A percentile compares a stretch with the other conserved stretches of the same genome.
These are phyloP conservation scores for Calonectria pseudoturangicola DNA, from an alignment of 2,329 filamentous ascomycete genomes.

Conservation along the genomic window DNA sequence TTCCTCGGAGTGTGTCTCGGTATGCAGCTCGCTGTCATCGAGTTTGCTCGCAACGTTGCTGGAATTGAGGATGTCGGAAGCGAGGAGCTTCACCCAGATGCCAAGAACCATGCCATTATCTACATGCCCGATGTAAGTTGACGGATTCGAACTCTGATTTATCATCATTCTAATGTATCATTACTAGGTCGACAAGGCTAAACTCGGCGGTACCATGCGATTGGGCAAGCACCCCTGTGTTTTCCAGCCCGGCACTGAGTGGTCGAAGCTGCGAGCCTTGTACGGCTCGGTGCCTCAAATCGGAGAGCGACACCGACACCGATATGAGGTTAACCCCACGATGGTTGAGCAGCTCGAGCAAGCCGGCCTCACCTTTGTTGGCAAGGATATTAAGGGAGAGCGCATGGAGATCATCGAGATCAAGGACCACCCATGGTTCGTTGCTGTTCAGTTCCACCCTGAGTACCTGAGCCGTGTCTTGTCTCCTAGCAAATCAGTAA, in stretches of 20 bases:
- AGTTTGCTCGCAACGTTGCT: slow-evolving; percentile 84
- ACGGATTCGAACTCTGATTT: not conserved
- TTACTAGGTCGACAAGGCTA: slow-evolving; percentile 41
- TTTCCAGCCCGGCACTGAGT: slow-evolving; percentile 85
- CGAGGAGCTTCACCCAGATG: slow-evolving; percentile 73
- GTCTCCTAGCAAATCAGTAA: slow-evolving; percentile 23
- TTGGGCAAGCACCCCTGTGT: slow-evolving; percentile 83
- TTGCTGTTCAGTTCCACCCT: slow-evolving; percentile 76
- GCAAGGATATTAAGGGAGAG: slow-evolving; percentile 85
- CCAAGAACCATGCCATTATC: slow-evolving; percentile 84
- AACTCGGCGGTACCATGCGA: slow-evolving; percentile 88
- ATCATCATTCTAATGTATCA: not conserved
- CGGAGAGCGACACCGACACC: slow-evolving; percentile 88
- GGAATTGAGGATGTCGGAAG: slow-evolving; percentile 74
- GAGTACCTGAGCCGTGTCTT: slow-evolving; percentile 82
- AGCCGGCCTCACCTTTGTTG: slow-evolving; percentile 83
- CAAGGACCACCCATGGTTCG: slow-evolving; percentile 88
- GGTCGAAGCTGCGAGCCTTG: slow-evolving; percentile 84
- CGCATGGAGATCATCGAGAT: slow-evolving; percentile 91
- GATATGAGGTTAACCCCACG: slow-evolving; percentile 92
- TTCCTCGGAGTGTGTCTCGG: slow-evolving; percentile 94
- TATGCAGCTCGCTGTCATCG: slow-evolving; percentile 95
- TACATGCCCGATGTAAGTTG: slow-evolving; percentile 81
- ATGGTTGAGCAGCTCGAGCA: slow-evolving; percentile 81
- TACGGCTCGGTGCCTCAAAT: slow-evolving; percentile 78